Evolutionary conservation across 176 grass and related monocot genomes (phyloP), one percentile per base, ranked within the genome.

Genomic region (Dendrocalamus sinicus): DNA sequence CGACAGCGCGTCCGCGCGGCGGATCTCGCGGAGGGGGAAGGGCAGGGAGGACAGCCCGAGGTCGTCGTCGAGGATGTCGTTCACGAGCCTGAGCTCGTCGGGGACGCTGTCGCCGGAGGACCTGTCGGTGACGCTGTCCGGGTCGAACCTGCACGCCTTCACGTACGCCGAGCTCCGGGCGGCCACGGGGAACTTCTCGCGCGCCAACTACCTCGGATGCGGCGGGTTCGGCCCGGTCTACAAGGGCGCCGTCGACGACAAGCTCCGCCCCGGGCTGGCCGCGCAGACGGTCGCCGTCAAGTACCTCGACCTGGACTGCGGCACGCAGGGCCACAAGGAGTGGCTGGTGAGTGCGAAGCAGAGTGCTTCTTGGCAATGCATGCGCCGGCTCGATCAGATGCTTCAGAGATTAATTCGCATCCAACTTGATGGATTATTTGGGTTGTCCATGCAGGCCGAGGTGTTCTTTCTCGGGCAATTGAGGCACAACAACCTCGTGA

Each of bases 381-480:
- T 15, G 5, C 3, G 37, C 32, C 9, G 15, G 79, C 32, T 40
- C 22, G 7, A 35, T 67, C 71, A 40, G 8, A 57, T 9, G 62
- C 2, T 67, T 19, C 8, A 2, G 1, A 0, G 58, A 10, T 69
- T 15, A 10, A 73, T 59, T 69, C 15, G 16, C 22, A 24, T 20
- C 8, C 50, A 76, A 28, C 78, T 5, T 20, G 40, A 12, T 58
- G 76, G 45, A 0, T 57, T 48, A 5, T 39, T 64, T 72, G 44
- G 70, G 47, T 12, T 83, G 10, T 61, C 13, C 37, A 9, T 50
- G 47, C 6, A 98, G 95, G 85, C 95, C 3, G 95, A 98, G 89
- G 95, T 98, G 50, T 93, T 98, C 57, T 93, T 95, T 76, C 95
- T 98, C 6, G 95, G 93, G 32, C 93, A 98, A 77, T 22, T 98